Base-by-base conservation (phyloP, 495 filamentous ascomycete genomes). In the Schizothecium vesticola region DNA sequence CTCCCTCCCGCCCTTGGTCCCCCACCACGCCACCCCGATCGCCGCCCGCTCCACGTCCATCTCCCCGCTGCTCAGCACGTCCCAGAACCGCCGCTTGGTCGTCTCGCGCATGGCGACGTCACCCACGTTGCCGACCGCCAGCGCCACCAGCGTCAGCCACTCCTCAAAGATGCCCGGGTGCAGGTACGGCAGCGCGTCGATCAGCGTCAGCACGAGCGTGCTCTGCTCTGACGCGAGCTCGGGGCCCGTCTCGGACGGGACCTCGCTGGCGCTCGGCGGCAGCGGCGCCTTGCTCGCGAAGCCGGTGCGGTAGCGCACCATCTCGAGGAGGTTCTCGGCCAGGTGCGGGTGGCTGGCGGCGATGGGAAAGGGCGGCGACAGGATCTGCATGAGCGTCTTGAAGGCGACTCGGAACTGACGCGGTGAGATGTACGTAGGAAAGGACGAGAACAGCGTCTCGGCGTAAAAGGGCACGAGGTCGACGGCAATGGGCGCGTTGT, bases 331-430 rank as follows among this genome's bases (percentile, higher is more conserved):
- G 1, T 87, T 89, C 43, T 93, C 91, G 0, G 92, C 84, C 22
- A 97, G 85, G 65, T 91, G 81, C 1, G 91, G 93, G 63, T 96
- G 88, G 9, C 78, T 84, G 60, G 84, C 86, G 19, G 90, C 86
- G 36, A 97, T 80, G 19, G 85, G 86, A 33, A 88, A 91, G 0
- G 95, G 94, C 23, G 94, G 93, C 3, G 91, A 88, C n/a, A 92
- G 87, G 63, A 97, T 89, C 72, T 90, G 89, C 71, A 97, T 86
- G 63, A 98, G 81, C 9, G 92, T 94, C 76, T 91, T 93, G 85
- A 97, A 94, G 24, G 94, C 95, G 19, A 98, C 85, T 51, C 94
- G 88, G 80, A 99, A 98, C 80, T 99, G 95, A 8, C 93, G 87
- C 3, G 90, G 86, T 1, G 92, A 94, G 19, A 99, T 87, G 69